phyloP scores from a whole-genome alignment of 2,329 filamentous ascomycete species.

The Alternaria sp. region DNA sequence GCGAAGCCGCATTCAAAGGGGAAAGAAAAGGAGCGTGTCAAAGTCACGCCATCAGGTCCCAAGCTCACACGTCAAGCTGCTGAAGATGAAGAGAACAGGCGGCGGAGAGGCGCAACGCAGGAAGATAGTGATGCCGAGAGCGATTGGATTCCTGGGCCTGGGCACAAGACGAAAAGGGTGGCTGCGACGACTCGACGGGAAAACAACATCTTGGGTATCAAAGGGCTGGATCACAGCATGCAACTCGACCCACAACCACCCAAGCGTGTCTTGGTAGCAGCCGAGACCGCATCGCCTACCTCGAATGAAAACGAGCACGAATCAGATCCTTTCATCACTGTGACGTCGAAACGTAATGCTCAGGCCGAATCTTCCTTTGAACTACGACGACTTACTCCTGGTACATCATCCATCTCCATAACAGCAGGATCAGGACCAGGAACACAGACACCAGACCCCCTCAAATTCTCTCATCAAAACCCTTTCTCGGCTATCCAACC shows the following conservation, averaged over 20 bases:
- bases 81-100: constrained; percentile 47
- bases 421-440: neutral
- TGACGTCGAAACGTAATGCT: constrained; percentile 29
- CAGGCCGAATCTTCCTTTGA: neutral
- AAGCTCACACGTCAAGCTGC: constrained; percentile 32
- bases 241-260: constrained; percentile 8
- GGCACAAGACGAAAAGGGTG: constrained; percentile 25
- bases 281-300: neutral
- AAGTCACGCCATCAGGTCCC: constrained; percentile 26
- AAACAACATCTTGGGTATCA: constrained; percentile 45
- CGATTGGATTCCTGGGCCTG: constrained; percentile 50
- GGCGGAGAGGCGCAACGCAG: constrained; percentile 28
- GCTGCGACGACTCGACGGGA: constrained; percentile 18
- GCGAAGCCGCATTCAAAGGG: constrained; percentile 29
- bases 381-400: neutral
- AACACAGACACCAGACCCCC: constrained; percentile 34
- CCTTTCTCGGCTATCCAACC: constrained; percentile 40
- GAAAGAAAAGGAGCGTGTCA: constrained; percentile 38
- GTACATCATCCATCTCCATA: too few relatives aligned
- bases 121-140: constrained; percentile 47
- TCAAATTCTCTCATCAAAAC: constrained; percentile 41
- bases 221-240: constrained; percentile 27
- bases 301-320: neutral
- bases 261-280: constrained; percentile 26
- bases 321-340: constrained; percentile 35